Conservation (phyloP, 495 filamentous ascomycete genomes). For the Sabuloglossum arenarium region DNA sequence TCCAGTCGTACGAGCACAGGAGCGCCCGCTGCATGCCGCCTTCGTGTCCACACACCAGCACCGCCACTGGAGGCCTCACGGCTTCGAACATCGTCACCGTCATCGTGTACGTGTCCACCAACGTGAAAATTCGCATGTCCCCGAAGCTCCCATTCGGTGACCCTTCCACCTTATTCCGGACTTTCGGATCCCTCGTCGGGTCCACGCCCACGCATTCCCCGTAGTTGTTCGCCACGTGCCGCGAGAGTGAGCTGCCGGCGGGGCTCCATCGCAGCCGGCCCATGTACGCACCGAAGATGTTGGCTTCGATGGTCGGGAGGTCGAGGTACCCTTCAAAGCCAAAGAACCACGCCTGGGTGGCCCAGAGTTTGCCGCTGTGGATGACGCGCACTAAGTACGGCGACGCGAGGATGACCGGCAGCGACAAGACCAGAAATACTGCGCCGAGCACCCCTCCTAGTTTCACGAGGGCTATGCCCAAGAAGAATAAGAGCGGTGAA, state of each 20-base stretch:
- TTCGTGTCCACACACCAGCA: slow-evolving; percentile 18
- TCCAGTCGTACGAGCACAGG: slow-evolving; percentile 18
- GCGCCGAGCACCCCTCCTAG: background rate
- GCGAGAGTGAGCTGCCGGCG: slow-evolving; percentile 10
- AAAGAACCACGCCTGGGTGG: slow-evolving; percentile 17
- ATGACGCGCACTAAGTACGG: slow-evolving; percentile 6
- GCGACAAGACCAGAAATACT: slow-evolving; percentile 6
- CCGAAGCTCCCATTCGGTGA: background rate
- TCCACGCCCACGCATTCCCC: slow-evolving; percentile 8
- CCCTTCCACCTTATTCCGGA: slow-evolving; percentile 2
- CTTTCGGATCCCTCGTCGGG: slow-evolving; percentile 5
- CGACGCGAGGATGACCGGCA: slow-evolving; percentile 2
- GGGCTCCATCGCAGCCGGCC: slow-evolving; percentile 13
- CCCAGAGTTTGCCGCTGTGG: slow-evolving; percentile 11
- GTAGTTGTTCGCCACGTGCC: slow-evolving; percentile 6
- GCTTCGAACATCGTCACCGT: slow-evolving; percentile 19
- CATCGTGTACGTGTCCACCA: slow-evolving; percentile 21
- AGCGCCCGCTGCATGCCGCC: slow-evolving; percentile 22
- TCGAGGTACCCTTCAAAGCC: slow-evolving; percentile 18
- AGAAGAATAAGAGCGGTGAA: slow-evolving; percentile 3
- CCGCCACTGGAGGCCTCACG: slow-evolving; percentile 13
- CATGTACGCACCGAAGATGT: slow-evolving; percentile 13
- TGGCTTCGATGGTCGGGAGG: slow-evolving; percentile 13
- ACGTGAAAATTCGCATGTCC: slow-evolving; percentile 13
- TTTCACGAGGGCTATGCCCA: slow-evolving; percentile 1